Conservation (phyloP, 208 protist genomes). For the Endotrypanum monterogeii region DNA sequence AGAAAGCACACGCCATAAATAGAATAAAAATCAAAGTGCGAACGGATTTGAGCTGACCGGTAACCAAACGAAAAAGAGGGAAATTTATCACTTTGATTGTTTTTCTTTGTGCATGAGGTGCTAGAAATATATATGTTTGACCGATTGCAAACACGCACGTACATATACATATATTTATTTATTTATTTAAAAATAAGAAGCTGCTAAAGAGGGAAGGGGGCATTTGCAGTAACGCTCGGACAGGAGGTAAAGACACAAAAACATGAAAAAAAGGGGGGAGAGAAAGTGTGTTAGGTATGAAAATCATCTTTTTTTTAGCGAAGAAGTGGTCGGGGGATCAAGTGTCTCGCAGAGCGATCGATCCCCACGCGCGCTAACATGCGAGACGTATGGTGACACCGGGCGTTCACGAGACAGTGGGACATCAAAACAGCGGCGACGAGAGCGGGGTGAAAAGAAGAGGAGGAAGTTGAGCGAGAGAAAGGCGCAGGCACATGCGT, state of each 20-base stretch:
- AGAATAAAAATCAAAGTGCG: too few species aligned
- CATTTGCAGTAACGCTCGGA: background rate
- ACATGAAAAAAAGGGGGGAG: background rate
- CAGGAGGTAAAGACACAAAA: background rate
- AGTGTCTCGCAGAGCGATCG: too few species aligned
- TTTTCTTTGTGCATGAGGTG: too few species aligned
- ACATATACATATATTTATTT: background rate
- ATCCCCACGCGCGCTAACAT: background rate
- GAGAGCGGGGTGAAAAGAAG: slow-evolving; percentile 2
- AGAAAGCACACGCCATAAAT: too few species aligned
- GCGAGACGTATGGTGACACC: background rate
- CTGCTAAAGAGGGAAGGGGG: background rate
- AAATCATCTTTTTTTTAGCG: too few species aligned
- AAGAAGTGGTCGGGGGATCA: too few species aligned
- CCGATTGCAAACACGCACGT: too few species aligned
- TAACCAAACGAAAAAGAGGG: too few species aligned
- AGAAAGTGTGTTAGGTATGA: background rate
- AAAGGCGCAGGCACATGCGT: background rate
- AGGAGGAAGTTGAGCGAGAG: background rate
- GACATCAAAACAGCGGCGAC: background rate
- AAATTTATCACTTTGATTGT: too few species aligned
- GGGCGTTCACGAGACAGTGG: background rate
- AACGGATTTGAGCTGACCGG: too few species aligned
- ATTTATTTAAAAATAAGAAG: background rate
- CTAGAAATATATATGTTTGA: too few species aligned